Base-by-base conservation (phyloP, 1,139 yeast genomes). In the Sugiyamaella castrensis region DNA sequence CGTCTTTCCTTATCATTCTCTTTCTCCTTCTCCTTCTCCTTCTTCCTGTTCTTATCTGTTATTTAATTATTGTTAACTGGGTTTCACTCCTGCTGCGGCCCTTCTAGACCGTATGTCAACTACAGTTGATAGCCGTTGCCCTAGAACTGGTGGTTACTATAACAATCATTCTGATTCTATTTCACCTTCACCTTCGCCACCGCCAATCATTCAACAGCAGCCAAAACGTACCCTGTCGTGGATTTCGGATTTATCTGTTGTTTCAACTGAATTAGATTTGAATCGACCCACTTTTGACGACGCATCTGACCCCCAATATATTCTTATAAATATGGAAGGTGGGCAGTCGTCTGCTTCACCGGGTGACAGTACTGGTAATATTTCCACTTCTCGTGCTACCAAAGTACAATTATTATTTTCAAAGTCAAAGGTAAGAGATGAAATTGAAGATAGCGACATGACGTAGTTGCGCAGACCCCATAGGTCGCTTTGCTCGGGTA, bases 351-450 rank as follows among this genome's bases (percentile, higher is more conserved):
- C 15, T 31, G 5, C 35, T 10, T 24, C 10, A 31, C n/a, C 36
- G 35, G 11, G 15, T 19, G 13, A 16, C 13, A 10, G n/a, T n/a
- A n/a, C n/a, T n/a, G n/a, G n/a, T n/a, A n/a, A n/a, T n/a, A n/a
- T n/a, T n/a, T n/a, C 37, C 12, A 10, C 41, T 19, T 2, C 24
- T n/a, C 16, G 33, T n/a, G 27, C 33, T 33, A 37, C 37, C 32
- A 49, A 49, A 16, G 70, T 68, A 34, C 66, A 64, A 51, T 61
- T 71, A 44, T 53, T 71, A 28, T 71, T 68, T 56, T 63, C 70
- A 40, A 70, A 71, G 53, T 67, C 73, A 28, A 71, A 71, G 54
- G 68, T 55, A 40, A 11, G 58, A 47, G 24, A 19, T n/a, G n/a
- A n/a, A n/a, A n/a, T n/a, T n/a, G n/a, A n/a, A n/a, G n/a, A n/a